Percentiles rank a stretch among this genome's conserved stretches.
These are phyloP conservation scores for Starmerella davenportii DNA, from an alignment of 805 yeast genomes.

Conservation along the genomic window DNA sequence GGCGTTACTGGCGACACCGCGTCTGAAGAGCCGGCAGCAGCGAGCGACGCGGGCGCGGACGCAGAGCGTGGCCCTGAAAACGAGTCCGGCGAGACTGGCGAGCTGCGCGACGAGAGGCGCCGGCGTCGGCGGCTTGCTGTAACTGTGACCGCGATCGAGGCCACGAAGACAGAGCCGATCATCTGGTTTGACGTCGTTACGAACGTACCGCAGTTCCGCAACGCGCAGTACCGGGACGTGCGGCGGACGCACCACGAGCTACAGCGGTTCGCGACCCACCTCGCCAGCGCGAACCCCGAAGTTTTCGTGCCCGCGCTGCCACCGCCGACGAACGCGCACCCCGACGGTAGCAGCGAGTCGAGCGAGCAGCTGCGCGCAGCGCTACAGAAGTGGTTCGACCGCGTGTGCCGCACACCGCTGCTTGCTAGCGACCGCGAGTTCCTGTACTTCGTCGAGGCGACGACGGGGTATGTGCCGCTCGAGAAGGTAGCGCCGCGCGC, in stretches of 20 bases:
- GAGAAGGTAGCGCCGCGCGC: constrained; percentile 50
- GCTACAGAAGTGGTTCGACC: constrained; percentile 74
- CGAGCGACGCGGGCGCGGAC: neutral
- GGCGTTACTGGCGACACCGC: neutral
- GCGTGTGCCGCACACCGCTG: constrained; percentile 59
- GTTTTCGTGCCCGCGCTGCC: constrained; percentile 88
- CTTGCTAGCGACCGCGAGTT: constrained; percentile 75
- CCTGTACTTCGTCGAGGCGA: constrained; percentile 64
- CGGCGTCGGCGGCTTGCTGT: constrained; percentile 29
- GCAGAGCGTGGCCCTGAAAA: neutral
- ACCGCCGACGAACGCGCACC: constrained; percentile 52
- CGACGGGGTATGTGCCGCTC: constrained; percentile 46
- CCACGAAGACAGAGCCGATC: constrained; percentile 57
- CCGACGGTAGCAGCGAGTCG: constrained; percentile 73
- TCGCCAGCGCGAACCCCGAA: constrained; percentile 69
- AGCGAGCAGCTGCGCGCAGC: constrained; percentile 34
- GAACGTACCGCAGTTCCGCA: constrained; percentile 62
- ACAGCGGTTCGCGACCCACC: constrained; percentile 53
- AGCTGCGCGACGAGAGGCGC: too few species aligned
- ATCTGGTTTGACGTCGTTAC: constrained; percentile 51
- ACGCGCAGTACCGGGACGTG: constrained; percentile 47
- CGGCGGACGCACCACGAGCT: constrained; percentile 71
- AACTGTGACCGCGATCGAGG: constrained; percentile 52
- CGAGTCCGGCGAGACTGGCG: neutral
- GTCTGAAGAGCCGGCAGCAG: neutral